These are phyloP conservation scores for Wickerhamomyces silvicola DNA, from an alignment of 805 yeast species.

Conservation along the genomic window DNA sequence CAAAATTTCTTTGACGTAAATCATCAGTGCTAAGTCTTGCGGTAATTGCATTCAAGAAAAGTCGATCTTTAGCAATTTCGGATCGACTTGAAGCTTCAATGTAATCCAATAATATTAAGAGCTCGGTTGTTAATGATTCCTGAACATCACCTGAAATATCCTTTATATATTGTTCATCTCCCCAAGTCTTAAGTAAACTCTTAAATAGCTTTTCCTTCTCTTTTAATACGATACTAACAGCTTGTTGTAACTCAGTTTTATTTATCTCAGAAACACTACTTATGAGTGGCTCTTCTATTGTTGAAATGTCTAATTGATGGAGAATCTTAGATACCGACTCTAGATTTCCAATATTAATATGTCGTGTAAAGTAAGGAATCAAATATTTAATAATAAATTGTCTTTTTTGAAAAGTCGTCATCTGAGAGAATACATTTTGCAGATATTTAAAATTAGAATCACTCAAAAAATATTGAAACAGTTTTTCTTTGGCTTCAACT, in stretches of 20 bases:
- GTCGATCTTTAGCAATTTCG: constrained; percentile 27
- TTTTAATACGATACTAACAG: constrained; percentile 5
- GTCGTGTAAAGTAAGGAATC: constrained; percentile 11
- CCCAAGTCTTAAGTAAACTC: constrained; percentile 26
- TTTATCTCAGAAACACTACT: constrained; percentile 4
- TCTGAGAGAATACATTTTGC: not conserved
- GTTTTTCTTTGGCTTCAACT: constrained; percentile 11
- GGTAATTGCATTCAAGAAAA: constrained; percentile 47
- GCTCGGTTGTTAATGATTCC: constrained; percentile 39
- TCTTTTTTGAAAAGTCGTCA: constrained; percentile 13
- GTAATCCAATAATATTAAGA: constrained; percentile 31
- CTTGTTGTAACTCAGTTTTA: constrained; percentile 10
- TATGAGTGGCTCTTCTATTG: constrained; percentile 6
- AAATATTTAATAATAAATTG: constrained; percentile 12
- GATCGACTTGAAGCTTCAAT: constrained; percentile 18
- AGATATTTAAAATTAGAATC: constrained; percentile 5
- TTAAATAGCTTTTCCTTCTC: constrained; percentile 2
- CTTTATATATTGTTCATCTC: constrained; percentile 30
- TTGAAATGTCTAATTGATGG: constrained; percentile 1
- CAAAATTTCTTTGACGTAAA: constrained; percentile 40
- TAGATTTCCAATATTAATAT: constrained; percentile 5
- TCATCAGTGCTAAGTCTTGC: constrained; percentile 46
- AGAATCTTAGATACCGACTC: constrained; percentile 9
- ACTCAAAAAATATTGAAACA: constrained; percentile 13
- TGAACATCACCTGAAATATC: constrained; percentile 38